A percentile compares a stretch with the other conserved stretches of the same genome.
Conservation (phyloP, 208 protist species). For the Leptomonas pyrrhocoris region DNA sequence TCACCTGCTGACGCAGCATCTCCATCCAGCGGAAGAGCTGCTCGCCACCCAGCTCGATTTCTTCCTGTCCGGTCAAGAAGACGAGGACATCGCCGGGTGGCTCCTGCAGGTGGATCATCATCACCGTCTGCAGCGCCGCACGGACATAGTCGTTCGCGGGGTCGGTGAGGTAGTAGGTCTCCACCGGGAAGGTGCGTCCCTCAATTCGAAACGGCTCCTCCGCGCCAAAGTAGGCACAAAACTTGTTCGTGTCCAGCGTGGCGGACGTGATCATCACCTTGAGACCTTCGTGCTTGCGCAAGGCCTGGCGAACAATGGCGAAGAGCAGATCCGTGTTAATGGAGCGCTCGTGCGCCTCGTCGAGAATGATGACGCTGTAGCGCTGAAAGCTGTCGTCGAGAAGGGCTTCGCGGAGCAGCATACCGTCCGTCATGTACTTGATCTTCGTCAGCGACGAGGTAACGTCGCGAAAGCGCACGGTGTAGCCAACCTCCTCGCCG, state of each 20-base stretch:
- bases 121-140: constrained; percentile 96
- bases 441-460: constrained; percentile 96
- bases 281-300: constrained; percentile 89
- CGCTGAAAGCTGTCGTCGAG: constrained; percentile 93
- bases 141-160: constrained; percentile 97
- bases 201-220: constrained; percentile 97
- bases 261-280: constrained; percentile 99
- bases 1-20: constrained; percentile 55
- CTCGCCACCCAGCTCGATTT: constrained; percentile 99
- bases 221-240: constrained; percentile 97
- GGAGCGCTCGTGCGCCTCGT: constrained; percentile 99
- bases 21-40: constrained; percentile 94
- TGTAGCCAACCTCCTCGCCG: constrained; percentile 99
- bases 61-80: constrained; percentile 99
- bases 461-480: constrained; percentile 98
- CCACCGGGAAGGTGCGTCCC: constrained; percentile 97
- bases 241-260: constrained; percentile 98
- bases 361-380: constrained; percentile 99
- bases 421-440: constrained; percentile 99
- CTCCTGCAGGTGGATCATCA: constrained; percentile 98
- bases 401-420: constrained; percentile 98
- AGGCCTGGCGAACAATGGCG: constrained; percentile 96
- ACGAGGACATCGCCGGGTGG: constrained; percentile 98
- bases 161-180: constrained; percentile 95
- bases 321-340: constrained; percentile 99